phyloP scores from a whole-genome alignment of 1,284 basidiomycete genomes.

The Apiotrichum gracile region DNA sequence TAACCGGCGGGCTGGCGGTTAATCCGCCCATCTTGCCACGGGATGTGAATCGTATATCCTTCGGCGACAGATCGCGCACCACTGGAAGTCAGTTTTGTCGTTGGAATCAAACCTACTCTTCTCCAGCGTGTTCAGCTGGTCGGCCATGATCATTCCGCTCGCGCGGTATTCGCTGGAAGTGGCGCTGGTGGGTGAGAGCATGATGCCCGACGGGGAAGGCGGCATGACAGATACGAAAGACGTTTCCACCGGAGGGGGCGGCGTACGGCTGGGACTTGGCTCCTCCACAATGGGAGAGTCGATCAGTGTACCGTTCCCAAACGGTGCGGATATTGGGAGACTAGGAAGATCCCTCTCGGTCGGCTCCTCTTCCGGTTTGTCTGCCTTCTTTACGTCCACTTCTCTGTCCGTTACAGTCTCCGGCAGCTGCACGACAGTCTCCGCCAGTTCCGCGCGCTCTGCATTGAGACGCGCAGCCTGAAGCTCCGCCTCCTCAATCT shows the following conservation, averaged over 20 bases:
- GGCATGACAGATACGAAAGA: too few species aligned
- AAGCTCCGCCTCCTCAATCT: not conserved
- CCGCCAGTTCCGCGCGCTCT: not conserved
- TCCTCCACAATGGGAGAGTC: too few species aligned
- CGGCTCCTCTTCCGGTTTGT: not conserved
- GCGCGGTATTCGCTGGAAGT: slow-evolving; percentile 31
- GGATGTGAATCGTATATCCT: slow-evolving; percentile 37
- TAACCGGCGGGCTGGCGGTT: not conserved
- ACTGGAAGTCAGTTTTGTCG: slow-evolving; percentile 20
- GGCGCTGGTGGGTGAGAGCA: not conserved
- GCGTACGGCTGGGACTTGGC: too few species aligned
- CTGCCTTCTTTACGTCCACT: too few species aligned
- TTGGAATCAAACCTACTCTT: slow-evolving; percentile 9
- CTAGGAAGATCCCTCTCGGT: not conserved
- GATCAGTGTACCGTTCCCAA: too few species aligned
- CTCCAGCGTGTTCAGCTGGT: slow-evolving; percentile 44
- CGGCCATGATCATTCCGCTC: slow-evolving; percentile 44
- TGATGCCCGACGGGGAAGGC: not conserved
- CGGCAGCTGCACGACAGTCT: not conserved
- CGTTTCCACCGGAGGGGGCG: too few species aligned
- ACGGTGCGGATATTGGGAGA: too few species aligned
- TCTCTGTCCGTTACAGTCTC: not conserved
- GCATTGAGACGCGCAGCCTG: not conserved
- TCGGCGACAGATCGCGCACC: slow-evolving; percentile 42
- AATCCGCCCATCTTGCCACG: not conserved